Base-by-base conservation (phyloP, 2,329 filamentous ascomycete species). In the Claviceps pazoutovae region DNA sequence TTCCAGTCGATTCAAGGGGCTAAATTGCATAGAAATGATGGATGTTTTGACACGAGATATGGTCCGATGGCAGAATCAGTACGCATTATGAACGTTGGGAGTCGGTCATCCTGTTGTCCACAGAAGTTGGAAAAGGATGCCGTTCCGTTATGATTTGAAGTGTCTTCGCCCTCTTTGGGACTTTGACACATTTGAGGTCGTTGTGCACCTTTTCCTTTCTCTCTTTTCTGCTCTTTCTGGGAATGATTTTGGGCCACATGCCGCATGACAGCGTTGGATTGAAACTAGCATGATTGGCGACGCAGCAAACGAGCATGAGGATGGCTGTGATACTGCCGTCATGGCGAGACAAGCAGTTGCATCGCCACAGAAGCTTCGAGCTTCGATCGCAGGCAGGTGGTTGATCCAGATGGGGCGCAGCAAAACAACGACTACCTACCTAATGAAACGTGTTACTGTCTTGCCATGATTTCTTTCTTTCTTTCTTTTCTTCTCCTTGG, bases 11-110 rank as follows among this genome's bases (percentile, higher is more conserved):
- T 95, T 95, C 66, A 86, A 83, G 58, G 78, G 84, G 8, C 71
- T 95, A 56, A 86, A 74, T 53, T 89, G 84, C 58, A 74, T 87
- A 56, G 87, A 94, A 68, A 94, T 95, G 87, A 94, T 94, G 87
- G 88, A 94, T 64, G 76, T 82, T 59, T 68, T 95, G 64, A 90
- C 85, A 55, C 77, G 85, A 55, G 82, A 89, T 64, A 75, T 95
- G 60, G 79, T 91, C 58, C 84, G 86, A 61, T 95, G 88, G 88
- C 88, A 95, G 69, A 83, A 84, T 57, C 79, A 86, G 61, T 89
- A 78, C 59, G 64, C 71, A 51, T 68, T 58, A 63, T 49, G 37
- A 13, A 9, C 17, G 9, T n/a, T n/a, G 8, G 8, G 38, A 44
- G 21, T 47, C 6, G 43, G 5, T 19, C 21, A 36, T n/a, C 3